A percentile compares a stretch with the other conserved stretches of the same genome.
Evolutionary conservation across 495 filamentous ascomycete species (phyloP).

Genomic region (Penicillium simplicissimum): DNA sequence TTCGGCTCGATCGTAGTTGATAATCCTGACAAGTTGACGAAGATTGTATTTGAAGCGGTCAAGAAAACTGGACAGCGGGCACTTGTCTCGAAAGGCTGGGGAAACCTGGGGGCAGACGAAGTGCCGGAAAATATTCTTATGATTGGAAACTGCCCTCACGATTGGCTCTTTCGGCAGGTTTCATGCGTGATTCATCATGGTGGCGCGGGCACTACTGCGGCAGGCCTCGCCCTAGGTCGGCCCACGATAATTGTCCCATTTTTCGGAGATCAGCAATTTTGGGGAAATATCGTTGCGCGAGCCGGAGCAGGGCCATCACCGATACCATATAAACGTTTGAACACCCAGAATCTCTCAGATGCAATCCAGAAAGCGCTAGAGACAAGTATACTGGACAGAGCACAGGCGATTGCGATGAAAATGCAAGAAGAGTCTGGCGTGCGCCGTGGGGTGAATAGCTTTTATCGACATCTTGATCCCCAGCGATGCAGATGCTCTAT

Average conservation of each 20-base stretch:
- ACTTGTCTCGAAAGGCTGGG: conserved; percentile 76
- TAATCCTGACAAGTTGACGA: conserved; percentile 63
- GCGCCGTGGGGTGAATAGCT: conserved; percentile 60
- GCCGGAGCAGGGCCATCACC: conserved; percentile 73
- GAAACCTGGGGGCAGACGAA: conserved; percentile 64
- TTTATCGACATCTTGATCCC: conserved; percentile 63
- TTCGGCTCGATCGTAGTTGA: conserved; percentile 80
- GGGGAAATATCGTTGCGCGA: conserved; percentile 72
- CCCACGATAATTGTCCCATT: conserved; percentile 79
- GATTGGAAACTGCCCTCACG: conserved; percentile 77
- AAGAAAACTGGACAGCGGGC: conserved; percentile 62
- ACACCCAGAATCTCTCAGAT: conserved; percentile 52
- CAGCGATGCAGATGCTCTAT: conserved; percentile 63
- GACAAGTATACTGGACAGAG: conserved; percentile 53
- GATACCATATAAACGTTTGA: conserved; percentile 69
- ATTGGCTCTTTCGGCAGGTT: conserved; percentile 77
- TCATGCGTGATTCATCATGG: conserved; percentile 77
- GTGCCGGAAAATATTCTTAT: conserved; percentile 66
- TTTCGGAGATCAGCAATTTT: conserved; percentile 82
- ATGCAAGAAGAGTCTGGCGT: conserved; percentile 65
- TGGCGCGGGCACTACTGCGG: conserved; percentile 77
- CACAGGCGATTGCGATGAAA: conserved; percentile 41
- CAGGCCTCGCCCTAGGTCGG: conserved; percentile 63
- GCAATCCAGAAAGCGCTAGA: conserved; percentile 59
- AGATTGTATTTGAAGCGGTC: conserved; percentile 66